Percentiles rank a stretch among this genome's conserved stretches.
These are phyloP conservation scores for Populus alba DNA, from an alignment of 345 rosid species.

Conservation along the genomic window DNA sequence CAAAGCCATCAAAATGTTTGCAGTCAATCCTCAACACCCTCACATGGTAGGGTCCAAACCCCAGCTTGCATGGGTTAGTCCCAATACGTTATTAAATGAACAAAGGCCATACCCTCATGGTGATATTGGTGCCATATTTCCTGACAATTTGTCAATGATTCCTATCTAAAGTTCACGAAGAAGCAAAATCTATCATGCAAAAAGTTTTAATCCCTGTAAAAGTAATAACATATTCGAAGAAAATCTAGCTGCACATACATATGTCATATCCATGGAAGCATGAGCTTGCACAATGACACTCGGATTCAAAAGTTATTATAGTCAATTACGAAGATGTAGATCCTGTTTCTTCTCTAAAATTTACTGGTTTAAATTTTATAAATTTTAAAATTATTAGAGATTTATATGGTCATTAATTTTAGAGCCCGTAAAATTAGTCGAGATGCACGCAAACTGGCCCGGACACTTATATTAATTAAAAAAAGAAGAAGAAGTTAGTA, in stretches of 20 bases:
- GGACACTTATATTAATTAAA: too few relatives aligned
- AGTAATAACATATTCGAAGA: neutral
- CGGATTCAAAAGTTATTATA: too few relatives aligned
- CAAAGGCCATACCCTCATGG: neutral
- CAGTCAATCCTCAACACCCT: neutral
- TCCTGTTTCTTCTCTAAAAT: too few relatives aligned
- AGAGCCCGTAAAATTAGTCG: rapidly evolving
- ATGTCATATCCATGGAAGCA: neutral
- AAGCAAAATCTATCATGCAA: neutral
- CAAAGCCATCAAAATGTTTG: neutral
- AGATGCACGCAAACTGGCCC: rapidly evolving
- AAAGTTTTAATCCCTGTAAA: neutral
- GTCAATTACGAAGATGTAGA: too few relatives aligned
- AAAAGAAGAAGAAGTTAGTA: too few relatives aligned
- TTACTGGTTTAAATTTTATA: too few relatives aligned
- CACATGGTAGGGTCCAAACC: constrained; percentile 15
- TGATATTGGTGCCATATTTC: neutral
- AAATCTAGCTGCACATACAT: neutral
- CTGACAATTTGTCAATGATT: constrained; percentile 11
- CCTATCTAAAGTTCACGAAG: neutral
- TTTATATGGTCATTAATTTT: too few relatives aligned
- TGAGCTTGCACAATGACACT: neutral
- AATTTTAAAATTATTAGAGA: too few relatives aligned
- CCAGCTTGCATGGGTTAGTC: neutral
- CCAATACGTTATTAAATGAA: neutral